phyloP scores from a whole-genome alignment of 2,329 filamentous ascomycete genomes.

The Cryphonectria nitschkei region DNA sequence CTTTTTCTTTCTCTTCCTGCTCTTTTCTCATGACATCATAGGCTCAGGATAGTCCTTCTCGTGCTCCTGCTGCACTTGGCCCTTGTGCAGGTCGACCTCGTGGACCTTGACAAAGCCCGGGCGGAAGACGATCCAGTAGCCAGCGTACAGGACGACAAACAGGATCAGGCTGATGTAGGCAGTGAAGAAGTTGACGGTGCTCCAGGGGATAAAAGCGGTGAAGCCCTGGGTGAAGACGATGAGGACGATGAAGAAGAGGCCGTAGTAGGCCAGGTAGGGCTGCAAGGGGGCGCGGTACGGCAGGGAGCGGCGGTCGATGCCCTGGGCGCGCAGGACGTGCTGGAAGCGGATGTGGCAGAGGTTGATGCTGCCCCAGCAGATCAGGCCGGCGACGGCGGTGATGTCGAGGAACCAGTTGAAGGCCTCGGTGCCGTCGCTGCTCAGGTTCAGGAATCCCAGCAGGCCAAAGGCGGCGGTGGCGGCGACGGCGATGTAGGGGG shows the following conservation, averaged over 20 bases:
- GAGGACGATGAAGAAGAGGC: conserved; percentile 46
- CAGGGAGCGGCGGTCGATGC: conserved; percentile 39
- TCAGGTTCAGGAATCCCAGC: conserved; percentile 53
- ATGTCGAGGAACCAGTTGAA: conserved; percentile 62
- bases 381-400: conserved; percentile 47
- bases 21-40: background rate
- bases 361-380: conserved; percentile 40
- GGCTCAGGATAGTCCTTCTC: background rate
- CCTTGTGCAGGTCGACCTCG: conserved; percentile 33
- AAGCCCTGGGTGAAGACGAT: conserved; percentile 52
- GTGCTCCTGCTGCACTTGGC: conserved; percentile 24
- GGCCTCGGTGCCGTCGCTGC: conserved; percentile 47
- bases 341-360: conserved; percentile 39
- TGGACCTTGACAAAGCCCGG: conserved; percentile 35
- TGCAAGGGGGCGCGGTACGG: conserved; percentile 37
- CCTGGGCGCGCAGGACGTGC: conserved; percentile 45
- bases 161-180: conserved; percentile 40
- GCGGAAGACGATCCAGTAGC: conserved; percentile 43
- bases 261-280: conserved; percentile 47
- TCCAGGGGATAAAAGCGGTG: conserved; percentile 46
- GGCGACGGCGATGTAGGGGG: conserved; percentile 52
- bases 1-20: too few relatives aligned
- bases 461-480: conserved; percentile 47
- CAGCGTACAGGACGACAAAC: conserved; percentile 43
- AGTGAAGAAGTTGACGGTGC: conserved; percentile 46